A percentile compares a stretch with the other conserved stretches of the same genome.
Conservation (phyloP, 257 asterid genomes). For the Solanum tarijense region DNA sequence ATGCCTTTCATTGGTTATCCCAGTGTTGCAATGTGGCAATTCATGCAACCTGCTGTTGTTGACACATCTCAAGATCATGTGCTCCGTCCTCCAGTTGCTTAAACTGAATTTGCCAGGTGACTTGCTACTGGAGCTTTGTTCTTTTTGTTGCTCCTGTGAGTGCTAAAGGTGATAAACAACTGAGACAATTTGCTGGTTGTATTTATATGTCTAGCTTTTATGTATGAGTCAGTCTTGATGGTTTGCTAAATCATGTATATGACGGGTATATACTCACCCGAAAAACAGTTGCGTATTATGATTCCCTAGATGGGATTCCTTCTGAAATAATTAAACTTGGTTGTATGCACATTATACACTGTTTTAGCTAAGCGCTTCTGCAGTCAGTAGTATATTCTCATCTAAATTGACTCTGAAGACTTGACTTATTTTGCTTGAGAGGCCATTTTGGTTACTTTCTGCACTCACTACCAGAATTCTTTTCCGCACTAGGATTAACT, state of each 20-base stretch:
- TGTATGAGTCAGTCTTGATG: neutral
- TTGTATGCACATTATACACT: neutral
- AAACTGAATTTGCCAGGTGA: neutral
- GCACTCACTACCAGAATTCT: neutral
- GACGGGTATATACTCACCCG: neutral
- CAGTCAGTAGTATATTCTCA: neutral
- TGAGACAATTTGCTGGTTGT: neutral
- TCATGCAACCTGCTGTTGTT: conserved; percentile 22
- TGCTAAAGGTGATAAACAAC: neutral
- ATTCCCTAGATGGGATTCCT: neutral
- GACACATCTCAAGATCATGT: conserved; percentile 26
- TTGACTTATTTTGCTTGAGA: neutral
- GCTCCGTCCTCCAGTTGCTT: conserved; percentile 26
- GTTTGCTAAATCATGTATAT: neutral
- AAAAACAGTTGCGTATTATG: neutral
- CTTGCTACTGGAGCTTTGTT: neutral
- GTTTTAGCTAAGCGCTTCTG: neutral
- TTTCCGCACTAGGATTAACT: neutral
- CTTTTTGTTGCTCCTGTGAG: neutral
- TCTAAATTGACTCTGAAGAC: neutral
- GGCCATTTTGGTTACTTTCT: neutral
- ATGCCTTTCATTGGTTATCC: conserved; percentile 24
- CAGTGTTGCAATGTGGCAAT: conserved; percentile 28
- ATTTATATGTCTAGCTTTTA: neutral
- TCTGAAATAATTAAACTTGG: neutral